A percentile compares a stretch with the other conserved stretches of the same genome.
Evolutionary conservation across 2,329 filamentous ascomycete genomes (phyloP).

Genomic region (Cladophialophora bantiana): DNA sequence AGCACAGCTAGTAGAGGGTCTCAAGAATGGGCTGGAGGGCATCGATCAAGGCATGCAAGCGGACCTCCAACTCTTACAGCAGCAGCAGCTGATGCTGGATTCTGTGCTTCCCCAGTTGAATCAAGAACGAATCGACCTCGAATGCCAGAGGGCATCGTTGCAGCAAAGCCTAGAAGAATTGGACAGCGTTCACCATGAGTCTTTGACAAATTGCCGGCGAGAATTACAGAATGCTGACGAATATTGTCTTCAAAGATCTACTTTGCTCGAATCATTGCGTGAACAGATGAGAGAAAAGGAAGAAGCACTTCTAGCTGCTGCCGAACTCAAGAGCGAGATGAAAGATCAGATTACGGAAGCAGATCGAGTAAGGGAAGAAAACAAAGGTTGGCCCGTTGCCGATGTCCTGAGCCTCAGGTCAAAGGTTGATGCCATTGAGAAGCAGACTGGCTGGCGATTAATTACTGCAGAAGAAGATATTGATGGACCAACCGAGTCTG

Average conservation of each 20-base stretch:
- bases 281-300: conserved; percentile 72
- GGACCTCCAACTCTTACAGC: conserved; percentile 71
- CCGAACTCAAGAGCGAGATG: conserved; percentile 72
- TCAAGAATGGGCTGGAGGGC: conserved; percentile 79
- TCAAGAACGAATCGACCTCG: conserved; percentile 67
- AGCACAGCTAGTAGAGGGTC: conserved; percentile 81
- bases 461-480: conserved; percentile 46
- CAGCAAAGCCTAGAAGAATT: conserved; percentile 76
- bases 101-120: conserved; percentile 70
- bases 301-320: conserved; percentile 66
- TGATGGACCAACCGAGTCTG: conserved; percentile 39
- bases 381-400: conserved; percentile 82
- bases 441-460: conserved; percentile 55
- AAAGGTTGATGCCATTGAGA: conserved; percentile 57
- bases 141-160: conserved; percentile 70
- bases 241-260: conserved; percentile 73
- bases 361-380: conserved; percentile 84
- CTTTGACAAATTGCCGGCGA: conserved; percentile 75
- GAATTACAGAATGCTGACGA: conserved; percentile 69
- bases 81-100: conserved; percentile 73
- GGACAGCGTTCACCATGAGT: conserved; percentile 64
- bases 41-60: conserved; percentile 78
- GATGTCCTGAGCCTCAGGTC: conserved; percentile 83
- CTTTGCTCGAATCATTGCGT: conserved; percentile 70
- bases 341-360: conserved; percentile 79